Base-by-base conservation (phyloP, 345 rosid species). In the Eucalyptus leucophloia region DNA sequence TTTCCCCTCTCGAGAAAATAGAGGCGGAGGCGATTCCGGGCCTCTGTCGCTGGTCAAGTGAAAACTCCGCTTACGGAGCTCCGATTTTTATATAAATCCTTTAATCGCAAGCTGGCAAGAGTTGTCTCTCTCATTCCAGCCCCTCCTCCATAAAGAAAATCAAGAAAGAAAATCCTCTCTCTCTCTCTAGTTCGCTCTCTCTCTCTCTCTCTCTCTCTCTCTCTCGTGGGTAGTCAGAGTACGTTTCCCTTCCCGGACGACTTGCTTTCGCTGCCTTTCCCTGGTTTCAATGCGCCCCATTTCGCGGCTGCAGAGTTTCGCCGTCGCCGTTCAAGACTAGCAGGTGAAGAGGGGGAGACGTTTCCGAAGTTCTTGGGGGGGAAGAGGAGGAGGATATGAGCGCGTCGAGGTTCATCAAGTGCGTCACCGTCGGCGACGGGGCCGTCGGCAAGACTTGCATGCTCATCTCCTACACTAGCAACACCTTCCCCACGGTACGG, bases 401-500 rank as follows among this genome's bases (percentile, higher is more conserved):
- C 92, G 96, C 94, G 86, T 95, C 97, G 9, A 92, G 95, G 92
- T 95, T 95, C 91, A 95, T 95, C 62, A 95, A 95, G 92, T 95
- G 97, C 89, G 97, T 95, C 80, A 95, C 97, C 5, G 97, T 95
- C 90, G 97, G 97, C 72, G 97, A 95, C 86, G 97, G 97, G 62
- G 97, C 97, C 88, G 97, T 95, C 89, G 97, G 97, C 85, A 95
- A 95, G 91, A 95, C 97, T 86, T 95, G 97, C 94, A 93, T 95
- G 91, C 97, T 95, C 88, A 95, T 95, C 88, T 95, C 96, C 93
- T 95, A 95, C 92, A 95, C 96, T 37, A 94, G 96, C 93, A 95
- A 95, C 92, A 95, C 96, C 92, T 95, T 95, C 89, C 96, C 97
- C 44, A 95, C 95, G 83, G 97, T 95, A 85, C 89, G 83, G 26